Evolutionary conservation across 148 eudicot species (phyloP).

Genomic region (Cornus kousa): DNA sequence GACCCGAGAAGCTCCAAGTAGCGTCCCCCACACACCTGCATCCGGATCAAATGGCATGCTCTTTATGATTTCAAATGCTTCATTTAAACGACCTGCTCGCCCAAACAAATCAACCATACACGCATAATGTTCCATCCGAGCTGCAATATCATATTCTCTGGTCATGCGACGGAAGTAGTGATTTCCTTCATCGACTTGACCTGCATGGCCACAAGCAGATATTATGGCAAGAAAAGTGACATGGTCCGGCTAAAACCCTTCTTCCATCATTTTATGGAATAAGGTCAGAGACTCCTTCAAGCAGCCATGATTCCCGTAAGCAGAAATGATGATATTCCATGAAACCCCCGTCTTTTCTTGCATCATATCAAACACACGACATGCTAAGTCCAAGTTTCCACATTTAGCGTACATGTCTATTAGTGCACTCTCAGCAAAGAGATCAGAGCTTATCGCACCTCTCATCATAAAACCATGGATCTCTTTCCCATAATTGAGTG

Average conservation of each 20-base stretch:
- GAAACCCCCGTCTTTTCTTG: conserved; percentile 43
- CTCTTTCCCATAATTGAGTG: conserved; percentile 36
- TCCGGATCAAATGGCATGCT: conserved; percentile 58
- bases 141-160: conserved; percentile 29
- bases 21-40: conserved; percentile 53
- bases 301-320: conserved; percentile 39
- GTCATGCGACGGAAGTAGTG: conserved; percentile 40
- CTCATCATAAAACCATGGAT: conserved; percentile 42
- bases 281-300: conserved; percentile 36
- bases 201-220: conserved; percentile 49
- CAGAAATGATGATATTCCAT: conserved; percentile 58
- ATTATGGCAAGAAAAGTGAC: conserved; percentile 52
- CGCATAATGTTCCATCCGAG: conserved; percentile 65
- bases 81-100: conserved; percentile 49
- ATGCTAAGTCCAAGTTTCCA: conserved; percentile 41
- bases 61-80: conserved; percentile 44
- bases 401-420: conserved; percentile 60
- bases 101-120: conserved; percentile 61
- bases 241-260: conserved; percentile 48
- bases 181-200: conserved; percentile 49
- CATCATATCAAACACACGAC: conserved; percentile 37
- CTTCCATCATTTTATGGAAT: conserved; percentile 36
- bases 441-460: conserved; percentile 23
- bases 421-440: conserved; percentile 39
- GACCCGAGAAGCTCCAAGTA: conserved; percentile 55